Conservation (phyloP, 345 rosid species). For the Carallia pectinifolia region DNA sequence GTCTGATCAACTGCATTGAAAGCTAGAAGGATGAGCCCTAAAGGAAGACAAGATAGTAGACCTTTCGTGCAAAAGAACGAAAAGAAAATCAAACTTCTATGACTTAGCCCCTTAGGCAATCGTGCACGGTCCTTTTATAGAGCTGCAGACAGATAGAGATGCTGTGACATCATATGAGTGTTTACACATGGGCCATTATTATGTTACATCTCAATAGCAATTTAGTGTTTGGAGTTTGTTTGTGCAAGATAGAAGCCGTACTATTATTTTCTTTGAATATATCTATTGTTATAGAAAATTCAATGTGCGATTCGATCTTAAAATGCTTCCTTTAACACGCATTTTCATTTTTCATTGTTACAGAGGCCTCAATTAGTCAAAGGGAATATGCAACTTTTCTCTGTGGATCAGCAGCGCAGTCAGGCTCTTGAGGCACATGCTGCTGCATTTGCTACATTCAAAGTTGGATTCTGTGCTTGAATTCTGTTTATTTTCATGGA, state of each 20-base stretch:
- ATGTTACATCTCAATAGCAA: neutral
- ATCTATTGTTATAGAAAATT: neutral
- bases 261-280: too few species aligned
- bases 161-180: neutral
- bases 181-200: neutral
- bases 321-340: neutral
- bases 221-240: too few species aligned
- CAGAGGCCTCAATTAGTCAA: conserved; percentile 89
- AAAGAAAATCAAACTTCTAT: too few species aligned
- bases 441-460: conserved; percentile 85
- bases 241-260: too few species aligned
- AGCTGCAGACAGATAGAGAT: neutral
- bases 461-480: conserved; percentile 34
- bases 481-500: neutral
- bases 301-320: neutral
- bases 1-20: too few species aligned
- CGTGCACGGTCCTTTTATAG: too few species aligned
- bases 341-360: neutral
- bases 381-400: conserved; percentile 97
- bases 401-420: conserved; percentile 97
- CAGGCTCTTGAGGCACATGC: conserved; percentile 99
- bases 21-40: too few species aligned
- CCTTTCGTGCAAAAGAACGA: too few species aligned
- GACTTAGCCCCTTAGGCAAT: too few species aligned
- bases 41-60: too few species aligned